Conservation (phyloP, 176 grass and related monocot species). For the Poa pratensis region DNA sequence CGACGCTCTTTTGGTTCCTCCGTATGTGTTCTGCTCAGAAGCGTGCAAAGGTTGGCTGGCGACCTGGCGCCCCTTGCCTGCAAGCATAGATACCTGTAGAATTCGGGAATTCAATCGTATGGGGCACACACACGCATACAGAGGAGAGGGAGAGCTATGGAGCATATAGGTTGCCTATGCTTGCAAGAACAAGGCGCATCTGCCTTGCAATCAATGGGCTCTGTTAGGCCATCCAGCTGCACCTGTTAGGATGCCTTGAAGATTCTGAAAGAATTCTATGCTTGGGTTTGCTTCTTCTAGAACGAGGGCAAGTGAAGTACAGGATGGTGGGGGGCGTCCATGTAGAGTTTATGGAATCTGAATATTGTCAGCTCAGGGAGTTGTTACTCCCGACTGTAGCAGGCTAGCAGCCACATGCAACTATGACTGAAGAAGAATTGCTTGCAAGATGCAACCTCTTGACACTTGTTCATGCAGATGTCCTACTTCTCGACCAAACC, state of each 20-base stretch:
- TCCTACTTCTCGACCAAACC: background rate
- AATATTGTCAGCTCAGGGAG: background rate
- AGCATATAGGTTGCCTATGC: background rate
- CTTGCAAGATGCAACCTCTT: background rate
- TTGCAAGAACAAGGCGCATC: background rate
- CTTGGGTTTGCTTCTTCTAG: conserved; percentile 2
- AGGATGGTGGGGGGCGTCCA: background rate
- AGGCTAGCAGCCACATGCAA: background rate
- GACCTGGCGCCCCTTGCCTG: background rate
- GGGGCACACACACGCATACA: background rate
- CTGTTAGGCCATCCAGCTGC: conserved; percentile 1
- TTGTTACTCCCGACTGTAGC: too few relatives aligned
- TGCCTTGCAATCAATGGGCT: conserved; percentile 25
- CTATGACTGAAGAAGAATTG: conserved; percentile 4
- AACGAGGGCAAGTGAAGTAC: background rate
- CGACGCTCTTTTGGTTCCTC: too few relatives aligned
- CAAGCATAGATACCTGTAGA: background rate
- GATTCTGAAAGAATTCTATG: conserved; percentile 5
- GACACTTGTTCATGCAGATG: background rate
- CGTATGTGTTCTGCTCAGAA: background rate
- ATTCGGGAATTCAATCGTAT: background rate
- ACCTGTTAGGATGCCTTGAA: background rate
- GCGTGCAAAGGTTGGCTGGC: background rate
- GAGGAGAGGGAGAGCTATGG: background rate
- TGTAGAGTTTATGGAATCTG: conserved; percentile 19